Base-by-base conservation (phyloP, 805 yeast species). In the Wickerhamiella vanderwaltii region DNA sequence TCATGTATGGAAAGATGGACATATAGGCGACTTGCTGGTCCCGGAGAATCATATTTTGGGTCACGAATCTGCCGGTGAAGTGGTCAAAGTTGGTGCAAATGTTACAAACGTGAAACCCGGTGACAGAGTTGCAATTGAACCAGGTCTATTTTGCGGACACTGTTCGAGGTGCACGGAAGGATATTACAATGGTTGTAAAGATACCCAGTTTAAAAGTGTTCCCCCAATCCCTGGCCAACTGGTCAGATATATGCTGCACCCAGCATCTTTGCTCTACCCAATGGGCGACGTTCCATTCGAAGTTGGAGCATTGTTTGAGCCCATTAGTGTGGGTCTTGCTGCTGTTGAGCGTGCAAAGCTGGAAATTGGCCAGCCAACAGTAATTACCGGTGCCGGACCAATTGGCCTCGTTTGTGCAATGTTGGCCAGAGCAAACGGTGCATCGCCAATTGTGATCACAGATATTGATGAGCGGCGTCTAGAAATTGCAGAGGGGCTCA, bases 1-100 rank as follows among this genome's bases (percentile, higher is more conserved):
- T 46, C 85, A 79, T 55, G 76, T 75, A 60, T 75, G 73, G 63
- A 67, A 73, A 43, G 75, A 73, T 46, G 86, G 85, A 35, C 68
- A 65, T 43, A 77, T 77, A 46, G 82, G 67, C 19, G 62, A 58
- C 20, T 56, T 75, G 54, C 76, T 76, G n/a, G 73, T 74, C 37
- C 63, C 72, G 13, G 81, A 73, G 50, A 81, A 79, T 16, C 77
- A 78, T 5, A 56, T 61, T 18, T 64, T 70, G 5, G 68, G 79
- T 60, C 70, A 79, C 54, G 69, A 73, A 41, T 71, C 73, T 29
- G 78, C 82, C 3, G 67, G 63, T 33, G 65, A 64, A 33, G 66
- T 75, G 20, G 48, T 69, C 15, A 69, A 65, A 29, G 64, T 71
- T 20, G 78, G 77, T 25, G 54, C 63, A n/a, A 63, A 63, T 9